Conservation (phyloP, 441 rosid genomes). For the Euphorbia corollata region DNA sequence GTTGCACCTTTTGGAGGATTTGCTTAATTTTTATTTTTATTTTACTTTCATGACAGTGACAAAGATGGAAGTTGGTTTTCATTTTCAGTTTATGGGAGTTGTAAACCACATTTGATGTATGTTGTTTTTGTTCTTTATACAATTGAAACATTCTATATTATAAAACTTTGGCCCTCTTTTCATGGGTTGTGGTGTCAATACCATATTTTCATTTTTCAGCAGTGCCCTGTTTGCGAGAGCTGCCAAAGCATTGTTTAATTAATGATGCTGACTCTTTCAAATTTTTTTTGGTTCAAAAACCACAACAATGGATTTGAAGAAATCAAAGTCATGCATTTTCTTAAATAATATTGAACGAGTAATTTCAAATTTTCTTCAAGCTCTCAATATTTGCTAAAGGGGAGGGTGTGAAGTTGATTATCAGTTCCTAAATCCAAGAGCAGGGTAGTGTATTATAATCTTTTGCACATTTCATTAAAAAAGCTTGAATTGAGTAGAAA, state of each 20-base stretch:
- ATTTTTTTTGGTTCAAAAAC: background rate
- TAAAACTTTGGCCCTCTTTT: background rate
- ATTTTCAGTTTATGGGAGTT: background rate
- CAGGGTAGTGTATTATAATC: too few relatives aligned
- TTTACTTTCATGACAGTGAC: background rate
- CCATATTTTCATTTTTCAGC: background rate
- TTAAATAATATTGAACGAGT: background rate
- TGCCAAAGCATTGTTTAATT: background rate
- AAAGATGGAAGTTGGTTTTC: background rate
- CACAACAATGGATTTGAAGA: background rate
- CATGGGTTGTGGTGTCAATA: too few relatives aligned
- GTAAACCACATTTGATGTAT: background rate
- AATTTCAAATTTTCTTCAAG: too few relatives aligned
- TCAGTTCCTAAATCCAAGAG: too few relatives aligned
- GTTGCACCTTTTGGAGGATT: background rate
- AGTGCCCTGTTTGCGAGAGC: background rate
- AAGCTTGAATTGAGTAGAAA: too few relatives aligned
- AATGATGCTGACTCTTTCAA: background rate
- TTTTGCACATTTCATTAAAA: too few relatives aligned
- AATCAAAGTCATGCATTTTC: too few relatives aligned
- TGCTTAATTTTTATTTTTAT: background rate
- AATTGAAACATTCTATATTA: background rate
- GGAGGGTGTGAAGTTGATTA: too few relatives aligned
- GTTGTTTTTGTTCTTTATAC: background rate
- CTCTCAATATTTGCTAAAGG: too few relatives aligned